These are phyloP conservation scores for Aspergillus caelatus DNA, from an alignment of 2,329 filamentous ascomycete species.

Conservation along the genomic window DNA sequence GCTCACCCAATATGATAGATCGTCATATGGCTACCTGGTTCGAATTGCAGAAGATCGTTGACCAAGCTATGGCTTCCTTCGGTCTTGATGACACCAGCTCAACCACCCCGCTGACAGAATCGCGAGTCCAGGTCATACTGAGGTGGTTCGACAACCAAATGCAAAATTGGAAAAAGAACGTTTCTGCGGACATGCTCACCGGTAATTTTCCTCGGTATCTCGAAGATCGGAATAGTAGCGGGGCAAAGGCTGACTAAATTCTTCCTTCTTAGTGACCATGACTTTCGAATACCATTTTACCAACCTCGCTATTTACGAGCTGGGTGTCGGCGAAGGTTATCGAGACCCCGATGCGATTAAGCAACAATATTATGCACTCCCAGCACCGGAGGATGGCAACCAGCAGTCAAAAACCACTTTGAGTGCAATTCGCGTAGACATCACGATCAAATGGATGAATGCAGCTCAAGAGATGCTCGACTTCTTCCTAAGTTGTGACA, in stretches of 20 bases:
- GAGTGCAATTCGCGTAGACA: conserved; percentile 38
- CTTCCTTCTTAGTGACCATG: conserved; percentile 13
- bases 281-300: conserved; percentile 30
- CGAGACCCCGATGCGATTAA: conserved; percentile 39
- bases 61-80: conserved; percentile 39
- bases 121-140: conserved; percentile 36
- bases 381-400: conserved; percentile 24
- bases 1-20: conserved; percentile 34
- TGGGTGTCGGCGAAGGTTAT: conserved; percentile 39
- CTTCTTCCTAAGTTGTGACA: conserved; percentile 33
- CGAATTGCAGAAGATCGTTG: conserved; percentile 36
- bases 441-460: conserved; percentile 43
- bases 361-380: conserved; percentile 36
- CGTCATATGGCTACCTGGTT: conserved; percentile 38
- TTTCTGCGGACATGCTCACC: conserved; percentile 31
- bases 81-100: conserved; percentile 40
- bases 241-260: neutral
- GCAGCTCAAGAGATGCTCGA: conserved; percentile 38
- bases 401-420: conserved; percentile 20
- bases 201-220: conserved; percentile 22
- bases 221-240: neutral
- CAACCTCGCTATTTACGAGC: conserved; percentile 36
- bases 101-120: conserved; percentile 34
- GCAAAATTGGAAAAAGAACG: conserved; percentile 35
- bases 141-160: conserved; percentile 41